Percentiles rank a stretch among this genome's conserved stretches.
phyloP scores from a whole-genome alignment of 129 eudicot genomes.

The Helichrysum umbraculigerum region DNA sequence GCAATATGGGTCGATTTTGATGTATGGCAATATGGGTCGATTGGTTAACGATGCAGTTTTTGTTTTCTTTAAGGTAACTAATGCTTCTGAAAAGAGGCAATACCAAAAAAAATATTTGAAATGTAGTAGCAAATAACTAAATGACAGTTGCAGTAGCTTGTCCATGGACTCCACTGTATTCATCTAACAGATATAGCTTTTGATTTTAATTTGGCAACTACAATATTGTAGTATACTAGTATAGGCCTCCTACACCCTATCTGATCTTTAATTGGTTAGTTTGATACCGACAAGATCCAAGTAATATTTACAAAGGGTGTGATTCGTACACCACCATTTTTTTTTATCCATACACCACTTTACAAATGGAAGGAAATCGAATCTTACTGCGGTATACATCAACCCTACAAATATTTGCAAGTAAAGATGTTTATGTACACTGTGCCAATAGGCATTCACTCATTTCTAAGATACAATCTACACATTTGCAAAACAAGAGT shows the following conservation, averaged over 20 bases:
- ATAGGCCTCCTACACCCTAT: not conserved
- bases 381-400: not conserved
- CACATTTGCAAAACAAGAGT: not conserved
- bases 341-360: no score
- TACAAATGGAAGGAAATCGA: not conserved
- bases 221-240: no score
- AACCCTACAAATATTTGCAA: not conserved
- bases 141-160: not conserved
- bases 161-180: not conserved
- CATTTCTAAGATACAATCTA: constrained; percentile 21
- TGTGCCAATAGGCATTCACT: constrained; percentile 19
- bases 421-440: not conserved
- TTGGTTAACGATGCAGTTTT: no score
- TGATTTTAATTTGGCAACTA: not conserved
- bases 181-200: not conserved
- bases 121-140: not conserved
- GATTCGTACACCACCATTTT: no score
- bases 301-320: not conserved
- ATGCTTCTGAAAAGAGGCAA: not conserved
- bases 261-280: not conserved
- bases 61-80: no score
- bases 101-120: not conserved
- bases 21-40: not conserved
- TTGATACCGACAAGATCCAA: not conserved
- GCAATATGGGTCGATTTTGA: not conserved